Conservation (phyloP, 2,329 filamentous ascomycete genomes). For the Bipolaris victoriae region DNA sequence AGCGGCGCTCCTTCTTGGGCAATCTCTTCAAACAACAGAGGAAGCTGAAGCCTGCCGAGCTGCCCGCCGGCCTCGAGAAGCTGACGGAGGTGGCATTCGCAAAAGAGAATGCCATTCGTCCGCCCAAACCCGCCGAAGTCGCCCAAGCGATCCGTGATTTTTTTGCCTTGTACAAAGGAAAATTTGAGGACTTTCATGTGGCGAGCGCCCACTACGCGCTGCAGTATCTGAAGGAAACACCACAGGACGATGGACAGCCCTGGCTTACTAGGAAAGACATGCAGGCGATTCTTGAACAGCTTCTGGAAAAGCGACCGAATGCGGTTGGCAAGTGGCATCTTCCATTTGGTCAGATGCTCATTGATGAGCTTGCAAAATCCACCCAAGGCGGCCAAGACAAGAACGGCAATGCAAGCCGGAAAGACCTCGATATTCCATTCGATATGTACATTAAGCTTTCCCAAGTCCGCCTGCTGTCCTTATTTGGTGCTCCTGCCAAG, state of each 20-base stretch:
- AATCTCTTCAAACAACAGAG: conserved; percentile 69
- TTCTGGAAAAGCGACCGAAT: conserved; percentile 41
- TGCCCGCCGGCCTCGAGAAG: conserved; percentile 73
- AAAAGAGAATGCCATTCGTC: conserved; percentile 67
- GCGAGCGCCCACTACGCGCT: conserved; percentile 65
- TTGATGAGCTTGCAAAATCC: conserved; percentile 27
- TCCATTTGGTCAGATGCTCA: conserved; percentile 50
- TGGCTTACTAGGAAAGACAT: conserved; percentile 41
- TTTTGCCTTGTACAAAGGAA: conserved; percentile 32
- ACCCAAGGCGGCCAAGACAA: conserved; percentile 3
- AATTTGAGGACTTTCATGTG: conserved; percentile 53
- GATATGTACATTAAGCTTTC: conserved; percentile 15
- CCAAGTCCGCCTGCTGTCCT: conserved; percentile 26
- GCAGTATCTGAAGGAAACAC: conserved; percentile 60
- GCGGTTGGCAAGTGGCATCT: conserved; percentile 49
- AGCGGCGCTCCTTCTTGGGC: conserved; percentile 64
- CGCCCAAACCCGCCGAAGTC: conserved; percentile 68
- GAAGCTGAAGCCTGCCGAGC: conserved; percentile 64
- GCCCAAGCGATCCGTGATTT: conserved; percentile 58
- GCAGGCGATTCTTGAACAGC: conserved; percentile 14
- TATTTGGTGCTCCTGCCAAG: conserved; percentile 33
- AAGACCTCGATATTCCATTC: conserved; percentile 6
- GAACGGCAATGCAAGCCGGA: conserved; percentile 5
- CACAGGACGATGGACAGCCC: conserved; percentile 30
- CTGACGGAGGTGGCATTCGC: conserved; percentile 72